Evolutionary conservation across 2,329 filamentous ascomycete genomes (phyloP).

Genomic region (Trichophyton verrucosum): DNA sequence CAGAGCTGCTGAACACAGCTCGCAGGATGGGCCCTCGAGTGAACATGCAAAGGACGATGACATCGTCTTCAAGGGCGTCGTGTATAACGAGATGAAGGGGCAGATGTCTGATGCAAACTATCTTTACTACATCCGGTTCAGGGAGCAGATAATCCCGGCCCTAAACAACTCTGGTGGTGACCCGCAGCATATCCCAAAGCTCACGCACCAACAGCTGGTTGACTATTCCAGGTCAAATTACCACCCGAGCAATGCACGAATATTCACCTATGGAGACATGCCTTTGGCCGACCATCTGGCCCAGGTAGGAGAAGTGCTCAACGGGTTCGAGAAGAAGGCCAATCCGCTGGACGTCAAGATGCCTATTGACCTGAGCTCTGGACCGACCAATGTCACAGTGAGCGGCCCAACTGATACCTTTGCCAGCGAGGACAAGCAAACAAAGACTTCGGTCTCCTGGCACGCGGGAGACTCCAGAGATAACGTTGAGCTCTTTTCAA

Average conservation of each 20-base stretch:
- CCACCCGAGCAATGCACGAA: slow-evolving; percentile 91
- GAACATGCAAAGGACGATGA: slow-evolving; percentile 24
- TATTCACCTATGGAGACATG: slow-evolving; percentile 93
- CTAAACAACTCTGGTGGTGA: slow-evolving; percentile 97
- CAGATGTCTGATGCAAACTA: slow-evolving; percentile 97
- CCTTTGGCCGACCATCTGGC: slow-evolving; percentile 67
- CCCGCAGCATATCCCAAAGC: slow-evolving; percentile 86
- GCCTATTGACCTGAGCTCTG: slow-evolving; percentile 58
- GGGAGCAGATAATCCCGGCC: slow-evolving; percentile 84
- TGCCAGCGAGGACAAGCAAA: slow-evolving; percentile 72
- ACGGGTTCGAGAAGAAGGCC: slow-evolving; percentile 56
- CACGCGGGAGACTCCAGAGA: slow-evolving; percentile 71
- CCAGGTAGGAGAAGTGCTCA: slow-evolving; percentile 63
- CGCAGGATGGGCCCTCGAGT: slow-evolving; percentile 24
- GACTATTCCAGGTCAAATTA: slow-evolving; percentile 88
- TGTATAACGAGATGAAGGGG: slow-evolving; percentile 99
- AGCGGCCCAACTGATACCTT: slow-evolving; percentile 76
- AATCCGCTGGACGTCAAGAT: slow-evolving; percentile 61
- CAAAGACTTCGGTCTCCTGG: slow-evolving; percentile 92
- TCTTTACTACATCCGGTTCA: slow-evolving; percentile 87
- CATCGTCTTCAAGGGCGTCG: slow-evolving; percentile 84
- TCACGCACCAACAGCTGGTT: slow-evolving; percentile 81
- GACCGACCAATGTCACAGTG: slow-evolving; percentile 57
- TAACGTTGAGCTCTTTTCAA: slow-evolving; percentile 74
- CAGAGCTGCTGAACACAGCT: slow-evolving; percentile 35